These are phyloP conservation scores for Hamigera avellanea DNA, from an alignment of 495 filamentous ascomycete species.

Conservation along the genomic window DNA sequence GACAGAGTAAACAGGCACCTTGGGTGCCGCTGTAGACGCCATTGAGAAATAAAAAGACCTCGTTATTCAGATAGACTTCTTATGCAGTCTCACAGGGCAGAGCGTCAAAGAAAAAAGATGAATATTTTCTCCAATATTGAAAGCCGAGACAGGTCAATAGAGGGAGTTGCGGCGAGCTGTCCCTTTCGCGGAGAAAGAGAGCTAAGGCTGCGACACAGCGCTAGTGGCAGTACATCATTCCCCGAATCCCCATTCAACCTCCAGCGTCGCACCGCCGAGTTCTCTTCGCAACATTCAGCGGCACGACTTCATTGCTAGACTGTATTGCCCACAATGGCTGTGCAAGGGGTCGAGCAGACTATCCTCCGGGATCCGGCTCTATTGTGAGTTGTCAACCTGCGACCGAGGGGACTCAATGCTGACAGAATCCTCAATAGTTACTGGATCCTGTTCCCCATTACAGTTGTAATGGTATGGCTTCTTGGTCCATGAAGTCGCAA, in stretches of 20 bases:
- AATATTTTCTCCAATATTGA: too few relatives aligned
- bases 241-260: too few relatives aligned
- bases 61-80: too few relatives aligned
- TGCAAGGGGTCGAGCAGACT: slow-evolving; percentile 73
- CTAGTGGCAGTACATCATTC: slow-evolving; percentile 5
- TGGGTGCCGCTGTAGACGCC: slow-evolving; percentile 20
- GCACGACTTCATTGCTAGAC: not conserved
- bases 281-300: slow-evolving; percentile 3
- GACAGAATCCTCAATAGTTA: slow-evolving; percentile 48
- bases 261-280: not conserved
- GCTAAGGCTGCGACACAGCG: slow-evolving; percentile 3
- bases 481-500: not conserved
- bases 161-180: slow-evolving; percentile 34
- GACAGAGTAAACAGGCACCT: slow-evolving; percentile 35
- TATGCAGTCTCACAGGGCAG: too few relatives aligned
- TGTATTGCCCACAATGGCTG: slow-evolving; percentile 50
- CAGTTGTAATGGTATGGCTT: slow-evolving; percentile 76
- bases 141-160: not conserved
- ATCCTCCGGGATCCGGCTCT: slow-evolving; percentile 98
- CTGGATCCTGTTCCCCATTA: slow-evolving; percentile 97
- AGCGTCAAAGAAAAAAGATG: too few relatives aligned
- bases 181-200: slow-evolving; percentile 24
- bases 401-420: slow-evolving; percentile 5
- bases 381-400: slow-evolving; percentile 78
- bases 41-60: slow-evolving; percentile 5